Conservation (phyloP, 2,329 filamentous ascomycete genomes). For the Fusarium stilboides region DNA sequence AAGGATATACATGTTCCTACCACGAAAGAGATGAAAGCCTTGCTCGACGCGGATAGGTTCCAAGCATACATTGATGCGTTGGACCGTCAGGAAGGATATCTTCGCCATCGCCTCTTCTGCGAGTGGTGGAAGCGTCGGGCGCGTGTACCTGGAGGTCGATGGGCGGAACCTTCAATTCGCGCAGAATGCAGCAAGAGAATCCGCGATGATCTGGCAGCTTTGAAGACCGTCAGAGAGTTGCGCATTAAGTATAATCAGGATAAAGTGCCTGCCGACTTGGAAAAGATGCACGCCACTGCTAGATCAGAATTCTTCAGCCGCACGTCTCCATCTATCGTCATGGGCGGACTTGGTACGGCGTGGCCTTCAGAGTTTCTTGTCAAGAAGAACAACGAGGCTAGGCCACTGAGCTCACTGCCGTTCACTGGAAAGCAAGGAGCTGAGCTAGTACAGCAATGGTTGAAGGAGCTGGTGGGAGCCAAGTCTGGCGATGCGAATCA, state of each 20-base stretch:
- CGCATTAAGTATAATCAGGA: neutral
- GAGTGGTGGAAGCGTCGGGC: slow-evolving; percentile 2
- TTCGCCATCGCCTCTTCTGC: neutral
- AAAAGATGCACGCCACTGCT: neutral
- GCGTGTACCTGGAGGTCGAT: neutral
- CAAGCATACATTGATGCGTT: neutral
- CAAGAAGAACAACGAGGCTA: neutral
- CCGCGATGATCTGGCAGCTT: neutral
- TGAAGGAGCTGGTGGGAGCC: neutral
- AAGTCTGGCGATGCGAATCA: neutral
- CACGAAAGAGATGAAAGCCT: rapidly evolving
- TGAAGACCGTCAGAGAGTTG: neutral
- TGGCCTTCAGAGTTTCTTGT: neutral
- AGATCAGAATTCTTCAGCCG: neutral
- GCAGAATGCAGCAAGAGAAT: neutral
- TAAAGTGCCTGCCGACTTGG: neutral
- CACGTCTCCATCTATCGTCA: neutral
- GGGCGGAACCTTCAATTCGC: neutral
- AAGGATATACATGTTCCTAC: neutral
- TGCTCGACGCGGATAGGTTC: neutral
- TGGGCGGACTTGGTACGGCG: neutral
- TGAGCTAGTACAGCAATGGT: neutral
- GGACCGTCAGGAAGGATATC: neutral
- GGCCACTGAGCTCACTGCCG: neutral
- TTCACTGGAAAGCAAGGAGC: neutral